A percentile compares a stretch with the other conserved stretches of the same genome.
Conservation (phyloP, 2,329 filamentous ascomycete species). For the Pezizomycotina sp. region DNA sequence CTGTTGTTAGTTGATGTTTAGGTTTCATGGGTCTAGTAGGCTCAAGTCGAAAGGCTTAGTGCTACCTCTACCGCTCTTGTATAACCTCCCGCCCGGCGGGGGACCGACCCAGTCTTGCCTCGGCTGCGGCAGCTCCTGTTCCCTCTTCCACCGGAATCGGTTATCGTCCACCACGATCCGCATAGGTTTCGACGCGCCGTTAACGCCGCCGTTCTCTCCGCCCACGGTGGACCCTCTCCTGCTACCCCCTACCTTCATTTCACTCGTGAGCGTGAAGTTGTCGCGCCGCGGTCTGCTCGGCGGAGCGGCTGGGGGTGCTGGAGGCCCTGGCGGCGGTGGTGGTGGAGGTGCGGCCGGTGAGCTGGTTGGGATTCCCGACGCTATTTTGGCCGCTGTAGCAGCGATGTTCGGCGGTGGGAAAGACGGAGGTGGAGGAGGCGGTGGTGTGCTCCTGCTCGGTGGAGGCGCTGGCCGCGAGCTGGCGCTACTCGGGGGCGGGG, state of each 20-base stretch:
- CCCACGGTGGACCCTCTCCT: no score
- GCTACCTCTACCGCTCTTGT: slow-evolving; percentile 79
- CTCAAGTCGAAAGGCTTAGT: slow-evolving; percentile 80
- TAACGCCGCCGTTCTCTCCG: no score
- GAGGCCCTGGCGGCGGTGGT: slow-evolving; percentile 17
- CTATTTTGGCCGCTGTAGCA: slow-evolving; percentile 29
- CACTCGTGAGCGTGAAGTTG: slow-evolving; percentile 18
- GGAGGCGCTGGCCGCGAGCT: slow-evolving; percentile 30
- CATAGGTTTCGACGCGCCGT: no score
- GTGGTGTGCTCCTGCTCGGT: slow-evolving; percentile 31
- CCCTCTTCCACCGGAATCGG: slow-evolving; percentile 75
- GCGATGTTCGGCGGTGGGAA: slow-evolving; percentile 25
- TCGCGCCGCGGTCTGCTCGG: slow-evolving; percentile 19
- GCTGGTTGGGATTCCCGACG: slow-evolving; percentile 27
- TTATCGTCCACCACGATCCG: slow-evolving; percentile 53
- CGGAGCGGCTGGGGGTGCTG: slow-evolving; percentile 29
- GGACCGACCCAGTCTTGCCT: slow-evolving; percentile 55
- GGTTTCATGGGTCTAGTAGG: no score
- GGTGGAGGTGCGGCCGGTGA: slow-evolving; percentile 20
- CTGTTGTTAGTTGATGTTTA: no score
- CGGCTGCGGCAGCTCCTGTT: slow-evolving; percentile 67
- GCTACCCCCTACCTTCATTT: slow-evolving; percentile 26
- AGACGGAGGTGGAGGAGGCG: slow-evolving; percentile 24
- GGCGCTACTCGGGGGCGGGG: slow-evolving; percentile 28
- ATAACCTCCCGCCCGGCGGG: slow-evolving; percentile 46